Evolutionary conservation across 345 rosid genomes (phyloP).

Genomic region (Ricinus communis): DNA sequence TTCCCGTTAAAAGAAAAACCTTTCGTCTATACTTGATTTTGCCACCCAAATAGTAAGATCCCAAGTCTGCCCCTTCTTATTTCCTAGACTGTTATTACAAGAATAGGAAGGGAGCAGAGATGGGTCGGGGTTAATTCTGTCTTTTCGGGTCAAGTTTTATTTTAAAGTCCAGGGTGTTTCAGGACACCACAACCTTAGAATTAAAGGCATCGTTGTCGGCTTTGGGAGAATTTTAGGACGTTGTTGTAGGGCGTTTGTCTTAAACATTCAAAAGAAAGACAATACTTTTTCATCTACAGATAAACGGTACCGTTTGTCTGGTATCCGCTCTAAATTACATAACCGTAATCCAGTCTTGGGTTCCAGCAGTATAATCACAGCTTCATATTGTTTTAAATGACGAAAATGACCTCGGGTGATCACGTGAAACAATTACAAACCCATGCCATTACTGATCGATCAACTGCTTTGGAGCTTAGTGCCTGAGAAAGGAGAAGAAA

Average conservation of each 20-base stretch:
- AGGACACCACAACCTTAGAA: constrained; percentile 15
- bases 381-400: not conserved
- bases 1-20: not conserved
- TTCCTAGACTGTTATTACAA: not conserved
- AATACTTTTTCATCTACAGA: not conserved
- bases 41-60: too few species aligned
- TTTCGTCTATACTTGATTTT: not conserved
- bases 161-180: not conserved
- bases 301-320: constrained; percentile 21
- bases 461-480: constrained; percentile 16
- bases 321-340: not conserved
- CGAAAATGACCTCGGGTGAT: constrained; percentile 19
- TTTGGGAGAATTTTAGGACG: constrained; percentile 28
- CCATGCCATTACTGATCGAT: not conserved
- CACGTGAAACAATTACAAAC: not conserved
- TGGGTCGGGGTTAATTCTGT: constrained; percentile 12
- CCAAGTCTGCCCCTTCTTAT: not conserved
- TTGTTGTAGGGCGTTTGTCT: constrained; percentile 22
- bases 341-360: constrained; percentile 18
- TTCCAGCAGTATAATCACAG: constrained; percentile 3
- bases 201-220: constrained; percentile 36
- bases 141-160: not conserved
- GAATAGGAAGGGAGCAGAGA: not conserved
- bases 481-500: constrained; percentile 7
- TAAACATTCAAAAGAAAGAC: not conserved